Conservation (phyloP, 495 filamentous ascomycete species). For the Penicillium turbatum region DNA sequence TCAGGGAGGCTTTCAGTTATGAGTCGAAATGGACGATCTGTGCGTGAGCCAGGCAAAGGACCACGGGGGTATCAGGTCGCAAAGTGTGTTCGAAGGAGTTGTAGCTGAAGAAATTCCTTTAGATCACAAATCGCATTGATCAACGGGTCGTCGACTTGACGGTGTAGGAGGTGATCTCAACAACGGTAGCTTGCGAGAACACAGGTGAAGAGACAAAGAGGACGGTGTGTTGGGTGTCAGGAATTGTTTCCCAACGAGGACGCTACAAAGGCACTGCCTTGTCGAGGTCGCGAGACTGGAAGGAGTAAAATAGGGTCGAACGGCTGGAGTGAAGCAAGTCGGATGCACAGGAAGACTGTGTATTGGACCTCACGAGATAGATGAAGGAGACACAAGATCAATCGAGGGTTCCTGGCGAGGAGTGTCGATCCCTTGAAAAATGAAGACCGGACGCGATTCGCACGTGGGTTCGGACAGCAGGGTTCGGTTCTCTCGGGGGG, state of each 20-base stretch:
- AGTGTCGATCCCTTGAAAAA: neutral
- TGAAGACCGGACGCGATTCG: conserved; percentile 19
- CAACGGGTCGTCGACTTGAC: conserved; percentile 4
- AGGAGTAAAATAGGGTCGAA: neutral
- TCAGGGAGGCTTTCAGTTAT: conserved; percentile 22
- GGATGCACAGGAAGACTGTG: conserved; percentile 10
- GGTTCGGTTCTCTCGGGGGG: conserved; percentile 8
- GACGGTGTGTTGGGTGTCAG: neutral
- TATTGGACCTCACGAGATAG: neutral
- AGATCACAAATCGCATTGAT: conserved; percentile 34
- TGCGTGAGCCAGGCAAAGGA: conserved; percentile 3
- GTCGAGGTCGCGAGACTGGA: conserved; percentile 10
- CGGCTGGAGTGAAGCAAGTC: neutral
- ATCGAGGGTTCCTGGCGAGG: neutral
- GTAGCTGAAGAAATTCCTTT: conserved; percentile 12
- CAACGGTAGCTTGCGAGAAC: conserved; percentile 3
- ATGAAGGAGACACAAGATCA: neutral
- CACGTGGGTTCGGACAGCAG: conserved; percentile 15
- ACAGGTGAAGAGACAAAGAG: conserved; percentile 8
- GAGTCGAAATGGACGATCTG: conserved; percentile 1
- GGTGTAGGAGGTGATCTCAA: conserved; percentile 2
- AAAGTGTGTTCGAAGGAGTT: neutral
- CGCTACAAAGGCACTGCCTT: conserved; percentile 17
- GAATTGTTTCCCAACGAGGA: conserved; percentile 5
- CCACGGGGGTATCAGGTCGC: neutral